Evolutionary conservation across 768 basidiomycete genomes (phyloP).

Genomic region (Termitomyces eurrhizus): DNA sequence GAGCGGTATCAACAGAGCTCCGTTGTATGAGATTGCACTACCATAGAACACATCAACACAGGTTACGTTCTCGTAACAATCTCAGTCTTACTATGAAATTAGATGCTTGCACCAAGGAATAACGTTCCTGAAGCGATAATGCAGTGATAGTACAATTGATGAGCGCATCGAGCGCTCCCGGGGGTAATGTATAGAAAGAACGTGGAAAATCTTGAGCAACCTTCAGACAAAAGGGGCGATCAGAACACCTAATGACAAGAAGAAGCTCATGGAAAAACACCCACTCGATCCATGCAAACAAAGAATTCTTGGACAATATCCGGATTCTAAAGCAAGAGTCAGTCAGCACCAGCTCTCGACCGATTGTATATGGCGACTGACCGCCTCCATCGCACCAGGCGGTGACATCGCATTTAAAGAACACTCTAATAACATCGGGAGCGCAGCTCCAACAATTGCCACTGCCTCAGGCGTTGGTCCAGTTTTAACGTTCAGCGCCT

Average conservation of each 20-base stretch:
- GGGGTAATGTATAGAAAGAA: conserved; percentile 54
- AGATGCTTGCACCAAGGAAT: conserved; percentile 76
- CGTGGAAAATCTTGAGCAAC: conserved; percentile 51
- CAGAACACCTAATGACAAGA: not conserved
- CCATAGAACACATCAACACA: conserved; percentile 1
- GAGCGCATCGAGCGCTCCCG: conserved; percentile 55
- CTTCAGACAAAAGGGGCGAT: conserved; percentile 8
- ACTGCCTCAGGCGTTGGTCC: conserved; percentile 54
- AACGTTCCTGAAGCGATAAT: conserved; percentile 72
- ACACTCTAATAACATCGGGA: conserved; percentile 58
- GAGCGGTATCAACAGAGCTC: conserved; percentile 58
- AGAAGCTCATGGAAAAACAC: conserved; percentile 18
- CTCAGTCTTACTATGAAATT: conserved; percentile 66
- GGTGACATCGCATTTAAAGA: conserved; percentile 50
- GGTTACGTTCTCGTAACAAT: not conserved
- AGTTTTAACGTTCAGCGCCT: conserved; percentile 31
- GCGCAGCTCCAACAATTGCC: conserved; percentile 46
- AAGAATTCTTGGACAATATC: conserved; percentile 92
- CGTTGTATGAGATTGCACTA: conserved; percentile 67
- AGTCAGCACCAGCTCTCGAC: not conserved
- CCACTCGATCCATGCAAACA: conserved; percentile 71
- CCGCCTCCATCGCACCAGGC: conserved; percentile 66
- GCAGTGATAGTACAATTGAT: conserved; percentile 61
- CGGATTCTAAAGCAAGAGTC: conserved; percentile 59
- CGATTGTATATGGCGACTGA: conserved; percentile 29